Percentiles rank a stretch among this genome's conserved stretches.
Evolutionary conservation across 2,329 filamentous ascomycete genomes (phyloP).

Genomic region (Penicillium freii): DNA sequence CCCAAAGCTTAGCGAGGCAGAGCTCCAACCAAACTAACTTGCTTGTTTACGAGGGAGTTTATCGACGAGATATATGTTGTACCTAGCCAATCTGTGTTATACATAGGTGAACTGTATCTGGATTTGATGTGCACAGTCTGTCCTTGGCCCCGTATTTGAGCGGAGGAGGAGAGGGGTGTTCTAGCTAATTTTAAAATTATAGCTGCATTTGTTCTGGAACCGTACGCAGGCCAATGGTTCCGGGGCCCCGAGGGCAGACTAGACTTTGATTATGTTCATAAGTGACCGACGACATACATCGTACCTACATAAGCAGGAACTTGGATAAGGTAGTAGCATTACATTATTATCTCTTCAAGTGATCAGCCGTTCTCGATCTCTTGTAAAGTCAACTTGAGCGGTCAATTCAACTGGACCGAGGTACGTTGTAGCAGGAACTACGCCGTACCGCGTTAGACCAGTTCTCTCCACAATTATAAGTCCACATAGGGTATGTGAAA

Average conservation of each 20-base stretch:
- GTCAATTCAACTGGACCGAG: neutral
- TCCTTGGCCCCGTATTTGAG: neutral
- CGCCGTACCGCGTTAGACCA: neutral
- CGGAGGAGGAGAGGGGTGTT: neutral
- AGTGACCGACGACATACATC: neutral
- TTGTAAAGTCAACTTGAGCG: too few species aligned
- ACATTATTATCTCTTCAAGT: too few species aligned
- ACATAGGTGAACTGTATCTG: neutral
- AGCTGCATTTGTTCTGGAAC: neutral
- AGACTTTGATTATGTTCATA: neutral
- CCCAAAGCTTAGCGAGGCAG: neutral
- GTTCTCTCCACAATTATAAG: neutral
- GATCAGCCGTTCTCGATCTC: neutral
- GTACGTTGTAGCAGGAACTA: neutral
- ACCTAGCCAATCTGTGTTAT: too few species aligned
- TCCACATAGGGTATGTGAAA: neutral
- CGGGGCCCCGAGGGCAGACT: neutral
- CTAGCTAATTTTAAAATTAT: neutral
- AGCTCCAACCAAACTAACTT: neutral
- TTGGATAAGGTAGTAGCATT: too few species aligned
- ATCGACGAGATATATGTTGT: neutral
- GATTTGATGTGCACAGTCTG: neutral
- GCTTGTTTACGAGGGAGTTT: neutral
- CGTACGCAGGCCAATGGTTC: neutral
- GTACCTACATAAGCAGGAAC: neutral